Conservation (phyloP, 1,284 basidiomycete genomes). For the Papiliotrema fonsecae region DNA sequence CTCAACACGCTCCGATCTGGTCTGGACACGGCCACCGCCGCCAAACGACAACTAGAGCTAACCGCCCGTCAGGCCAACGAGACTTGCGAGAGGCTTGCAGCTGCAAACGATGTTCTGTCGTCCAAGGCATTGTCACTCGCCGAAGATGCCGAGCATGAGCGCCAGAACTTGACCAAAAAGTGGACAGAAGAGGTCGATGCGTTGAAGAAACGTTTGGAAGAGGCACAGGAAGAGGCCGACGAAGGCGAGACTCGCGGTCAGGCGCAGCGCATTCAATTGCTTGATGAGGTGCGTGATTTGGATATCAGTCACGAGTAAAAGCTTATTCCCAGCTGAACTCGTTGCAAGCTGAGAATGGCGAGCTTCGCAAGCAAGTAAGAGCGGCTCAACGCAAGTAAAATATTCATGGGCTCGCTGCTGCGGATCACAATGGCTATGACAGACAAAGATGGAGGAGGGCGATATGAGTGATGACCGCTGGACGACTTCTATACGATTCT, state of each 20-base stretch:
- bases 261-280: constrained; percentile 42
- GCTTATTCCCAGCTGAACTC: constrained; percentile 38
- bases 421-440: no score
- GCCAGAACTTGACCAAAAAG: constrained; percentile 18
- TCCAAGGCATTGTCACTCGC: constrained; percentile 67
- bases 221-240: constrained; percentile 37
- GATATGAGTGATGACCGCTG: no score
- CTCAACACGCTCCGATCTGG: constrained; percentile 59
- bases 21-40: constrained; percentile 57
- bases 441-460: no score
- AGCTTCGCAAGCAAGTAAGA: constrained; percentile 39
- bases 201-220: constrained; percentile 24
- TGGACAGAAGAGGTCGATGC: constrained; percentile 35
- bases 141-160: constrained; percentile 59
- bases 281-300: constrained; percentile 41
- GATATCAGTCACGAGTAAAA: background rate
- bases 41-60: constrained; percentile 66
- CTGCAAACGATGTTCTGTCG: constrained; percentile 70
- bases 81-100: constrained; percentile 62
- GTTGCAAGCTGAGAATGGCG: constrained; percentile 44
- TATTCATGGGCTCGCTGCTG: no score
- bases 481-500: no score
- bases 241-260: constrained; percentile 36
- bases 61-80: constrained; percentile 66
- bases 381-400: no score